These are phyloP conservation scores for Leishmania major DNA, from an alignment of 208 protist genomes.

Conservation along the genomic window DNA sequence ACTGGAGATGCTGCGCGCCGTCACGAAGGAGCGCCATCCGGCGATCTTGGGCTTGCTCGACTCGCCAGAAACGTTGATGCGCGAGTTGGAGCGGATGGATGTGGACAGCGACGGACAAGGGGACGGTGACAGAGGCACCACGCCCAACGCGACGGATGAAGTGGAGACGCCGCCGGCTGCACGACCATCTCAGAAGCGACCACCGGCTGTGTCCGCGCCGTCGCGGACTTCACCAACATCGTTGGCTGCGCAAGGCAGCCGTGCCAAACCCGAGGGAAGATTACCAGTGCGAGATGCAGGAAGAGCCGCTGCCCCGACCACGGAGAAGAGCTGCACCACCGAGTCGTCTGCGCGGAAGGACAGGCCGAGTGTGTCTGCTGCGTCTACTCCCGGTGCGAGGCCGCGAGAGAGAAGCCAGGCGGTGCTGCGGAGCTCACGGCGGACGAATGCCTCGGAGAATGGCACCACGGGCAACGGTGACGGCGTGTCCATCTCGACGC, in stretches of 20 bases:
- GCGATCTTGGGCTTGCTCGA: conserved; percentile 23
- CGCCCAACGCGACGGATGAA: not conserved
- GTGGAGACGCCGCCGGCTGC: not conserved
- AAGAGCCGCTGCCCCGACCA: not conserved
- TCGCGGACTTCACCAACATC: not conserved
- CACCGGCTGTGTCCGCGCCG: too few relatives aligned
- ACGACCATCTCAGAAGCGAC: not conserved
- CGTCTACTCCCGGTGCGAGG: not conserved
- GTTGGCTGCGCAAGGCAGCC: not conserved
- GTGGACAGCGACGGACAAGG: conserved; percentile 11
- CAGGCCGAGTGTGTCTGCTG: not conserved
- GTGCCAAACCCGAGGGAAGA: not conserved
- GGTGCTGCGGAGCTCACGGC: not conserved
- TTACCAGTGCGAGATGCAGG: not conserved
- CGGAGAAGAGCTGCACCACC: not conserved
- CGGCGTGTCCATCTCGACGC: not conserved
- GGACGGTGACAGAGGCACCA: not conserved
- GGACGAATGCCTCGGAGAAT: not conserved
- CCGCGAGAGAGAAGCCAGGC: not conserved
- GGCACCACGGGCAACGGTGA: not conserved
- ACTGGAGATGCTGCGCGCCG: conserved; percentile 33
- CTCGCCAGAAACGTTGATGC: conserved; percentile 15
- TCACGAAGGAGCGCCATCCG: conserved; percentile 17
- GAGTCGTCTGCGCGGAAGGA: not conserved
- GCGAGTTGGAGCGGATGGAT: conserved; percentile 12